Percentiles rank a stretch among this genome's conserved stretches.
Conservation (phyloP, 176 grass and related monocot species). For the Themeda triandra region DNA sequence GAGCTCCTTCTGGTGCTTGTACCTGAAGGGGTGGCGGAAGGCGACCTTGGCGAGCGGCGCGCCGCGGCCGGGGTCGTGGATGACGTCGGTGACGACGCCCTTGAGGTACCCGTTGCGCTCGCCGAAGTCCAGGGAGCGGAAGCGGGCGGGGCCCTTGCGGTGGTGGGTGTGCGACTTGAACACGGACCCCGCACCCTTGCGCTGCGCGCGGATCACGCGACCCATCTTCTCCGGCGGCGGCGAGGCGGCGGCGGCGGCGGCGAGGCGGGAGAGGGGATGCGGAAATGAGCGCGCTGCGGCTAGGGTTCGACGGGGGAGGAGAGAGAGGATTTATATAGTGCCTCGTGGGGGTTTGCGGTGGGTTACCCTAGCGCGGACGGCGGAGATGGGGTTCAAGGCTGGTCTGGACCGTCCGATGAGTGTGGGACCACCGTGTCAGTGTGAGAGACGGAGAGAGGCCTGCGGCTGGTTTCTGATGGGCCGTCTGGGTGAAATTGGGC, state of each 20-base stretch:
- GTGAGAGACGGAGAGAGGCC: background rate
- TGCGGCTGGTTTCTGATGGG: background rate
- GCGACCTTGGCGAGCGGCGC: conserved; percentile 83
- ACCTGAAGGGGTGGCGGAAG: conserved; percentile 91
- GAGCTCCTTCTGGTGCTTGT: conserved; percentile 95
- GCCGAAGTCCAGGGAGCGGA: conserved; percentile 90
- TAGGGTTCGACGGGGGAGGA: conserved; percentile 5
- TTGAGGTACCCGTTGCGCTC: conserved; percentile 94
- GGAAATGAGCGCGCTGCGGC: background rate
- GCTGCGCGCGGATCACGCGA: conserved; percentile 89
- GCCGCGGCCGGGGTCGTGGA: conserved; percentile 89
- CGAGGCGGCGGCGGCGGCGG: background rate
- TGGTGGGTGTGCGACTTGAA: conserved; percentile 98
- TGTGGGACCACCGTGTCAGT: background rate
- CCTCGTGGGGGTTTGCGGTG: background rate
- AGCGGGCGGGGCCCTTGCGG: conserved; percentile 87
- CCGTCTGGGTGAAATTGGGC: background rate
- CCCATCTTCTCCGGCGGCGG: conserved; percentile 54
- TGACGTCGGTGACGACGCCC: conserved; percentile 85
- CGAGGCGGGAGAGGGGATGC: background rate
- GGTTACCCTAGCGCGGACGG: conserved; percentile 42
- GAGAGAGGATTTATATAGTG: conserved; percentile 5
- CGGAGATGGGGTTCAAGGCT: background rate
- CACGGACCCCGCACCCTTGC: conserved; percentile 89
- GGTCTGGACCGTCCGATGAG: conserved; percentile 19